phyloP scores from a whole-genome alignment of 83 land plant species.

The Diphasiastrum complanatum region DNA sequence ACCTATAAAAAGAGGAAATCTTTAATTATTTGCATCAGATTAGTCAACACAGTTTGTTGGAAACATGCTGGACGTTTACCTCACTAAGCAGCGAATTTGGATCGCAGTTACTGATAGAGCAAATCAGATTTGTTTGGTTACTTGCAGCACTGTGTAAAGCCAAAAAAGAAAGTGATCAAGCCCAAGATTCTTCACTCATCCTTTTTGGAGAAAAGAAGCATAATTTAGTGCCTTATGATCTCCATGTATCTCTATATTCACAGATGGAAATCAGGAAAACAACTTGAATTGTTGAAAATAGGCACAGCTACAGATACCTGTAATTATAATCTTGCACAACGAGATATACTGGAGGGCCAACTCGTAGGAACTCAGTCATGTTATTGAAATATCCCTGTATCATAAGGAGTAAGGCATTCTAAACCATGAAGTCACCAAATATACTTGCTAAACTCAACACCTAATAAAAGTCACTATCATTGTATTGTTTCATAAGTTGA shows the following conservation, averaged over 20 bases:
- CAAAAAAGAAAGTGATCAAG: not conserved
- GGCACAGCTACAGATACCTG: conserved; percentile 41
- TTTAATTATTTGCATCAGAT: too few relatives aligned
- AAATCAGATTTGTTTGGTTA: conserved; percentile 76
- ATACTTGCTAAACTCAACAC: not conserved
- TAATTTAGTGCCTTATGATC: too few relatives aligned
- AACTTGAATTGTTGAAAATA: not conserved
- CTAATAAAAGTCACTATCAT: too few relatives aligned
- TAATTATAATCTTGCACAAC: conserved; percentile 88
- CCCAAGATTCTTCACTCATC: too few relatives aligned
- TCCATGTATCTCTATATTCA: not conserved
- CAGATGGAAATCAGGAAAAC: not conserved
- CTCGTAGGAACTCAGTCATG: conserved; percentile 66
- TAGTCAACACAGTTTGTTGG: too few relatives aligned
- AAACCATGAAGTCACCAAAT: not conserved
- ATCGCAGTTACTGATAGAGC: conserved; percentile 94
- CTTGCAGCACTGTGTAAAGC: conserved; percentile 37
- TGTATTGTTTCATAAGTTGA: too few relatives aligned
- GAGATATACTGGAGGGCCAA: conserved; percentile 93
- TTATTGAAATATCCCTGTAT: conserved; percentile 80
- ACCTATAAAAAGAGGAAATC: too few relatives aligned
- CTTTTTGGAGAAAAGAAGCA: too few relatives aligned
- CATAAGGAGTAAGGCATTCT: too few relatives aligned
- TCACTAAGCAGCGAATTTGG: conserved; percentile 88
- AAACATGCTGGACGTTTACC: too few relatives aligned